Evolutionary conservation across 768 basidiomycete species (phyloP), one percentile per base, ranked within the genome.

Genomic region (Lepiota brunneoincarnata): DNA sequence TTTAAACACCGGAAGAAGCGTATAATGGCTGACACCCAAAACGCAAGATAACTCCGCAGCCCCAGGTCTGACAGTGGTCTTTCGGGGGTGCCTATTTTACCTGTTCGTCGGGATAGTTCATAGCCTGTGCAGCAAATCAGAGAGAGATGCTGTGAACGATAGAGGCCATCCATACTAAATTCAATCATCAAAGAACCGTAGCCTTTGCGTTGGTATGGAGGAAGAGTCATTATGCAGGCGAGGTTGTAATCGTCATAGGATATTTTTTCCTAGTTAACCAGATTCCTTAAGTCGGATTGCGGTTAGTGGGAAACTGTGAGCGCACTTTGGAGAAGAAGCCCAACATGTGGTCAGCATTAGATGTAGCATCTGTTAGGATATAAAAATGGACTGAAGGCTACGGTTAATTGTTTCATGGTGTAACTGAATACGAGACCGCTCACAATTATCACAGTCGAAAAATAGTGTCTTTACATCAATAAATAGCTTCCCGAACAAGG

Each of bases 201-300:
- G 5, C 93, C 91, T 61, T 86, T 82, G 54, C 84, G 79, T 63
- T 98, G 96, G 63, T 87, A 93, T 15, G 94, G 97, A 1, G 97
- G 97, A 38, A 99, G 82, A 6, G 90, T 91, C 61, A 98, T 86
- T 62, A 99, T 99, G 68, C 93, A 95, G 2, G 96, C 96, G 7
- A 99, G 80, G 64, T 99, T 99, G 72, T 95, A 97, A 61, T 96
- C 91, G 61, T 99, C 97, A 59, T 93, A 96, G 1, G 95, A 96
- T 28, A 89, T 67, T 67, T 98, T 98, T 72, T 99, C 97, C 91
- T 95, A 50, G 6, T 40, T 6, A 40, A 11, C 18, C 17, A 55
- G 26, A 21, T 51, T 24, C n/a, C 12, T 26, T 43, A 37, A 23
- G 9, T 42, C 12, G 21, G 41, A 15, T 21, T 15, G 49, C 51